A percentile compares a stretch with the other conserved stretches of the same genome.
Conservation (phyloP, 176 grass and related monocot species). For the Oryza longistaminata region DNA sequence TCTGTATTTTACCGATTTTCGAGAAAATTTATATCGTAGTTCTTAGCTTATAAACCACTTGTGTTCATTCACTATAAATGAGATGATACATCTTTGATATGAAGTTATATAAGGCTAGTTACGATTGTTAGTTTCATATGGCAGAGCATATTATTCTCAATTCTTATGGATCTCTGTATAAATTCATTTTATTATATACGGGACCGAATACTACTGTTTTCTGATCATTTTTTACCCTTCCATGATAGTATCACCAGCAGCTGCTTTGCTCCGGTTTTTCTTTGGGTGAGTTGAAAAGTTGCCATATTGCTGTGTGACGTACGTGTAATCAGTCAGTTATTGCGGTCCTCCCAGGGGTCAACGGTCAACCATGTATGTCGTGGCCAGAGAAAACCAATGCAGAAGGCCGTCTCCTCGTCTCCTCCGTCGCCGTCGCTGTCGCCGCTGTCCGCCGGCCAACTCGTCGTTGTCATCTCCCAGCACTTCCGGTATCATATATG, state of each 20-base stretch:
- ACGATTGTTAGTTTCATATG: constrained; percentile 7
- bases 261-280: neutral
- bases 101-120: constrained; percentile 11
- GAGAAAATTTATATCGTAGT: constrained; percentile 6
- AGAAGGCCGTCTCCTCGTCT: too few species aligned
- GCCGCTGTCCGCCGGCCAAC: too few species aligned
- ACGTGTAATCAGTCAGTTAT: neutral
- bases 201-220: neutral
- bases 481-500: too few species aligned
- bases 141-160: constrained; percentile 18
- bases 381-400: neutral
- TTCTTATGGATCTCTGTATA: constrained; percentile 27
- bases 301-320: too few species aligned
- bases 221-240: neutral
- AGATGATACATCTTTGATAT: neutral
- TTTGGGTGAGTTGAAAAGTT: neutral
- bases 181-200: constrained; percentile 5
- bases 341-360: neutral
- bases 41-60: constrained; percentile 24
- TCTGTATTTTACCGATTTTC: neutral
- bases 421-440: too few species aligned
- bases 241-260: neutral
- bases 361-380: neutral
- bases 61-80: neutral
- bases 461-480: too few species aligned